Evolutionary conservation across 306 rosid genomes (phyloP), one percentile per base, ranked within the genome.

Genomic region (Ziziphus jujuba): DNA sequence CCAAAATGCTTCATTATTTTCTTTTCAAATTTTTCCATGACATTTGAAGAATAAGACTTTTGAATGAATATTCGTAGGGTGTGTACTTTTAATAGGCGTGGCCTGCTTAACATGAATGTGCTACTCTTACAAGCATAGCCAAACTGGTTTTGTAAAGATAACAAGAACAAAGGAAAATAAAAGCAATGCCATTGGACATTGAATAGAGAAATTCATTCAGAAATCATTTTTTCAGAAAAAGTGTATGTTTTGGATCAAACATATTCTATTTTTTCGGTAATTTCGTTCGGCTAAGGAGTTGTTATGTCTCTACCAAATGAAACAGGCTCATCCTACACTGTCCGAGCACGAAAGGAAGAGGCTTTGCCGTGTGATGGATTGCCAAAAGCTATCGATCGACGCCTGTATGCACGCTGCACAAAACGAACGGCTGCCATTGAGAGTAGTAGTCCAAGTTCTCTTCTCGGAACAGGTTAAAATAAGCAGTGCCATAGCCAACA

Each of bases 361-460:
- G 65, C 89, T 95, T 13, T 90, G 97, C 79, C 89, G 99, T 12
- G 95, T 91, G 63, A 90, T 95, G 99, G 97, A 95, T 24, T 95
- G 99, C 71, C 97, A 95, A 74, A 95, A 95, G 72, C 96, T 95
- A 59, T 95, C 99, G 19, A 88, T 95, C 20, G 99, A 95, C 75
- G 99, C 99, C 0, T 95, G 99, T 70, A 82, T 88, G 95, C 99
- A 95, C 65, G 97, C 99, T 31, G 99, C 99, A 1, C 97, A 90
- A 67, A 95, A 95, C 48, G 99, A 95, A 80, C 84, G 99, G 68
- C 97, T 95, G 55, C 99, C 99, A 22, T 65, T 95, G 52, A 86
- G 99, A 66, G 89, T 95, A 34, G 99, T 95, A 12, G 97, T 95
- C 53, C 99, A 95, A 77, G 99, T 95, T 19, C 91, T 95, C 44